Base-by-base conservation (phyloP, 306 rosid species). In the Glycine latifolia region DNA sequence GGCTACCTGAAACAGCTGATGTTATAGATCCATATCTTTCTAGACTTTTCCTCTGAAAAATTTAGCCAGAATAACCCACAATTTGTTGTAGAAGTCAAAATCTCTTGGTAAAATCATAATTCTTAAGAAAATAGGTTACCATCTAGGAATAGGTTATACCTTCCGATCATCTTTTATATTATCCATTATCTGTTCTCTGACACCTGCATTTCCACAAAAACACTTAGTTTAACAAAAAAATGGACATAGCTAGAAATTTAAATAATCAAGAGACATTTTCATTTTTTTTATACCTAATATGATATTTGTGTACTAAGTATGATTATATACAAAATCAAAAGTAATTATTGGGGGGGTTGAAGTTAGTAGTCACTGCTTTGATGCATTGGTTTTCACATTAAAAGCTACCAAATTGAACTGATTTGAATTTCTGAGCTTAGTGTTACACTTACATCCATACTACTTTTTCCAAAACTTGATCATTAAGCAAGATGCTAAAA, bases 181-280 rank as follows among this genome's bases (percentile, higher is more conserved):
- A 60, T 89, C 97, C 77, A 95, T 91, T 53, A 92, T 92, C 67
- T 89, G 89, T 72, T 90, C 98, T 90, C 97, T 89, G 67, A 95
- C 70, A 85, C 94, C 98, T 95, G 88, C 86, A 88, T 79, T 81
- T 83, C 54, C 88, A 86, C 46, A 59, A 70, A 71, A 63, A 76
- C 26, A 79, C 31, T 43, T 43, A 69, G 75, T 63, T 48, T 44
- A 8, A 48, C 6, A 26, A 55, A 53, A 60, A 65, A 55, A 61
- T 46, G 16, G 12, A 47, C 77, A 73, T 3, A 4, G 50, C n/a
- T 17, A 13, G 74, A 47, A 68, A 75, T 50, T 37, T 20, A 58
- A 49, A 84, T 16, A 74, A 35, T 26, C 48, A 80, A 75, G 55
- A 69, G 39, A 61, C 70, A 37, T 41, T 20, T 72, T 72, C n/a